Evolutionary conservation across 75 land plant species (phyloP), one percentile per base, ranked within the genome.

Genomic region (Pinus albicaulis): DNA sequence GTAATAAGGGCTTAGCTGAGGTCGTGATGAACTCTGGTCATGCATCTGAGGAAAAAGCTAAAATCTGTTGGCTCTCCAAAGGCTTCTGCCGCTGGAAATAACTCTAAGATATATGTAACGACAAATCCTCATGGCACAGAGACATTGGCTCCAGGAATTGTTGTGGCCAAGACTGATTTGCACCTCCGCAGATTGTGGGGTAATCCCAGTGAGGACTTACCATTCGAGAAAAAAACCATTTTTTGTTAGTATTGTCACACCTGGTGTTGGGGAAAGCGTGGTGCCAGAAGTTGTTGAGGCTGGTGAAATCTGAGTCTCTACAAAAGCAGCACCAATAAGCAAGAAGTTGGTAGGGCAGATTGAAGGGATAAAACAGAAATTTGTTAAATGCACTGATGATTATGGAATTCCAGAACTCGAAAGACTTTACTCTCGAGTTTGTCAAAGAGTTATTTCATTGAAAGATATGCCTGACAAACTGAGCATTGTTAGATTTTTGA

Each of bases 391-490:
- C 8, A 89, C 91, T 0, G 76, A 77, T 58, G 89, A 79, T 11
- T 91, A 77, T 73, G 89, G 89, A 10, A 83, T 96, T 25, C 87
- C 91, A 44, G 84, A 90, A 76, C 90, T 96, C 38, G 99, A 96
- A 81, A 89, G 85, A 77, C 87, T 96, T 1, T 90, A 96, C 77
- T 80, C 94, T 11, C 82, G 80, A 8, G 56, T 96, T 8, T 82
- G 92, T 71, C 89, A 84, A 74, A 86, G 81, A 7, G 81, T 83
- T 55, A 70, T 92, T 61, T 76, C 79, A 48, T 71, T 44, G 15
- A 80, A 74, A 65, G 80, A 38, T 22, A 64, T 82, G 20, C 86
- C 85, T 53, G 82, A 76, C 11, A 84, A 78, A 76, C 55, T 57
- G 25, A 74, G 83, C 52, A 74, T 93, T 84, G 75, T 92, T 80